Percentiles rank a stretch among this genome's conserved stretches.
Evolutionary conservation across 371 early-diverging fungal species (phyloP).

Genomic region (Mortierella polycephala): DNA sequence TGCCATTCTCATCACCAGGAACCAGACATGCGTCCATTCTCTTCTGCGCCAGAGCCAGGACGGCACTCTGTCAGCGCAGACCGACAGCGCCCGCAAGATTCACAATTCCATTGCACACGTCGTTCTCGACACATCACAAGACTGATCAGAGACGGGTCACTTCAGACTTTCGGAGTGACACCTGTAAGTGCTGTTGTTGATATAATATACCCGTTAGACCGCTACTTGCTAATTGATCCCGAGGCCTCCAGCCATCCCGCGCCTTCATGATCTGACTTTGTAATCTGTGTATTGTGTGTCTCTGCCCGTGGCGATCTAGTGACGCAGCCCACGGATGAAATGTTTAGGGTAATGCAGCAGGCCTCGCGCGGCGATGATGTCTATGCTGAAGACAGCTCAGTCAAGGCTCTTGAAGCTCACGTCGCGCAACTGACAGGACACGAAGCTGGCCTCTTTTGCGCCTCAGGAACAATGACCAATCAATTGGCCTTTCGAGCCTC

Average conservation of each 20-base stretch:
- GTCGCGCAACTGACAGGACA: conserved; percentile 81
- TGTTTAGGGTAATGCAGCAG: conserved; percentile 80
- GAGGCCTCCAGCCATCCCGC: not conserved
- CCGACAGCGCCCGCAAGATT: not conserved
- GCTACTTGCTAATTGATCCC: not conserved
- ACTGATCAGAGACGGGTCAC: conserved; percentile 2
- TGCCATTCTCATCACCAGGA: no score
- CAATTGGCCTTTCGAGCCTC: conserved; percentile 86
- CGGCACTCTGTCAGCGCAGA: not conserved
- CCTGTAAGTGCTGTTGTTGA: conserved; percentile 26
- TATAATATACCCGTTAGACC: not conserved
- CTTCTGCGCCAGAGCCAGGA: no score
- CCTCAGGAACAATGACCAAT: conserved; percentile 91
- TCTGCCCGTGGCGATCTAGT: conserved; percentile 53
- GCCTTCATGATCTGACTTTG: no score
- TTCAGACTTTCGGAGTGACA: conserved; percentile 72
- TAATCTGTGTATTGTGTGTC: not conserved
- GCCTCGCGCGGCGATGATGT: conserved; percentile 90
- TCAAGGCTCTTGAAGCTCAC: conserved; percentile 71
- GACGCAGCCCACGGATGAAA: conserved; percentile 85
- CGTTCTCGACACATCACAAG: not conserved
- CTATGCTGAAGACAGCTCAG: conserved; percentile 79
- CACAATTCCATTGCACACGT: conserved; percentile 1
- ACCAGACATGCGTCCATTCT: no score
- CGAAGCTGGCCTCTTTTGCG: conserved; percentile 86